Conservation (phyloP, 331 rosid species). For the Rosa hybrid region DNA sequence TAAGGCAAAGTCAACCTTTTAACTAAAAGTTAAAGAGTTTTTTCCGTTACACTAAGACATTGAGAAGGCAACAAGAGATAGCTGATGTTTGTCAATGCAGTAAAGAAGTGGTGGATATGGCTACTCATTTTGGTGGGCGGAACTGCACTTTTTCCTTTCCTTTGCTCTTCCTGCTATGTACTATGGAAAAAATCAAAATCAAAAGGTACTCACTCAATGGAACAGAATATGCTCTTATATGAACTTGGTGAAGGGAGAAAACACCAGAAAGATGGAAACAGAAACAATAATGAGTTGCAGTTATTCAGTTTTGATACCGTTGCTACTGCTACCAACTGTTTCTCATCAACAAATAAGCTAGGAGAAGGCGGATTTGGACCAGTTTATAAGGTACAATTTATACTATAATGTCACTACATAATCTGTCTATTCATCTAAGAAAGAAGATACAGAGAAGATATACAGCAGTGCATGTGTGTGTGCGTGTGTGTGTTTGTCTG, state of each 20-base stretch:
- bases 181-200: slow-evolving; percentile 22
- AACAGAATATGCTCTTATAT: slow-evolving; percentile 18
- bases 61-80: background rate
- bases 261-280: slow-evolving; percentile 2
- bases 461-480: background rate
- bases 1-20: background rate
- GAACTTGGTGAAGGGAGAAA: slow-evolving; percentile 32
- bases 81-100: slow-evolving; percentile 11
- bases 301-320: slow-evolving; percentile 41
- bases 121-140: slow-evolving; percentile 21
- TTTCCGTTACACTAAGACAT: background rate
- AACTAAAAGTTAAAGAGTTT: background rate
- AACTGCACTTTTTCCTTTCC: slow-evolving; percentile 23
- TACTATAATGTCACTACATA: background rate
- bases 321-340: slow-evolving; percentile 35
- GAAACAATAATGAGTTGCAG: slow-evolving; percentile 31
- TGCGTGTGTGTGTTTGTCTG: background rate
- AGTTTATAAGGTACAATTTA: slow-evolving; percentile 39
- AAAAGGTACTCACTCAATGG: slow-evolving; percentile 7
- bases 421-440: background rate
- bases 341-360: slow-evolving; percentile 29
- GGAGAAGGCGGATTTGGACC: slow-evolving; percentile 53
- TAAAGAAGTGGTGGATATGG: slow-evolving; percentile 20
- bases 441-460: background rate
- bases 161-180: slow-evolving; percentile 19